A percentile compares a stretch with the other conserved stretches of the same genome.
Evolutionary conservation across 176 grass and related monocot species (phyloP).

Genomic region (Carex scoparia): DNA sequence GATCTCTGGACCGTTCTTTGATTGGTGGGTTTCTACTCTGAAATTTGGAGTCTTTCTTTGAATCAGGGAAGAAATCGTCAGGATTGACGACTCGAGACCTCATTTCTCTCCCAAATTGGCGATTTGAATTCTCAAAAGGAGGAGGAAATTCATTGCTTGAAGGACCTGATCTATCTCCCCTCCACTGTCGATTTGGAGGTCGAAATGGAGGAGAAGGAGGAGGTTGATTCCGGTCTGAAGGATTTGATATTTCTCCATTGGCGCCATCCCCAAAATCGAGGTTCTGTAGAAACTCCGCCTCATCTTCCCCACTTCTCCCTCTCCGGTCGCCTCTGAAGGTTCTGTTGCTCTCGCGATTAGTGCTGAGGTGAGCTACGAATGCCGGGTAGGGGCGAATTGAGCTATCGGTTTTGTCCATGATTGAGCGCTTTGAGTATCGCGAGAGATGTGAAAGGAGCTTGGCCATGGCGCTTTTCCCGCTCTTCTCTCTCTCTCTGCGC

Average conservation of each 20-base stretch:
- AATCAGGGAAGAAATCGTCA: conserved; percentile 27
- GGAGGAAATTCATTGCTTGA: background rate
- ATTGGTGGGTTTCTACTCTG: background rate
- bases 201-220: background rate
- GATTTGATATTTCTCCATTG: conserved; percentile 28
- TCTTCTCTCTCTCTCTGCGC: background rate
- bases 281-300: conserved; percentile 55
- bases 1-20: background rate
- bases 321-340: conserved; percentile 27
- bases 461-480: background rate
- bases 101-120: background rate
- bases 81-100: background rate
- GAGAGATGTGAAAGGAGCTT: conserved; percentile 2
- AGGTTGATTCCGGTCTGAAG: background rate
- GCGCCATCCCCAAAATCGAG: conserved; percentile 52
- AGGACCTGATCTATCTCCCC: background rate
- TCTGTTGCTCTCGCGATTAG: background rate
- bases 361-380: background rate
- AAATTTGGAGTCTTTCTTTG: conserved; percentile 12
- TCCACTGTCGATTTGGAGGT: background rate
- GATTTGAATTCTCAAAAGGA: background rate
- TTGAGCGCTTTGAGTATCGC: background rate
- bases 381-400: background rate
- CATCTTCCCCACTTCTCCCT: conserved; percentile 43
- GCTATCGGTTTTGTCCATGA: background rate